Evolutionary conservation across 495 filamentous ascomycete genomes (phyloP).

Genomic region (Penicillium maclennaniae): DNA sequence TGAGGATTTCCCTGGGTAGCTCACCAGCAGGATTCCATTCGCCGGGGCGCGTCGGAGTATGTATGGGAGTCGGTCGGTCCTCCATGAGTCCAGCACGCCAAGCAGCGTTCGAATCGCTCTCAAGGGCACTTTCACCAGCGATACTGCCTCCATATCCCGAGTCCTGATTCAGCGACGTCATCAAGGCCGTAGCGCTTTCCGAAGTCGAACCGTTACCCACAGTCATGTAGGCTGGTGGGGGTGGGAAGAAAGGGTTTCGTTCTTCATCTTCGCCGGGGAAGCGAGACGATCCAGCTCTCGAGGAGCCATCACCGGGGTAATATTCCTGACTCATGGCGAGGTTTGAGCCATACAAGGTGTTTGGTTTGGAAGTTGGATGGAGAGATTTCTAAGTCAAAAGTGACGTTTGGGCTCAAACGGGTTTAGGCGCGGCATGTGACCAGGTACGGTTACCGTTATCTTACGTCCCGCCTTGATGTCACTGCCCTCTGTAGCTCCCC

Average conservation of each 20-base stretch:
- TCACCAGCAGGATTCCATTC: constrained; percentile 46
- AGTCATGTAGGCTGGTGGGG: constrained; percentile 72
- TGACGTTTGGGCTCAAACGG: constrained; percentile 20
- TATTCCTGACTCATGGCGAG: constrained; percentile 72
- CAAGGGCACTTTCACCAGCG: constrained; percentile 45
- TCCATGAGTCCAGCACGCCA: constrained; percentile 62
- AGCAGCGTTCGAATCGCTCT: constrained; percentile 37
- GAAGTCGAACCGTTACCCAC: constrained; percentile 80
- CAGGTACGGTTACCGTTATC: constrained; percentile 13
- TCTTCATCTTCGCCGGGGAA: constrained; percentile 29
- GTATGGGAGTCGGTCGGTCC: constrained; percentile 61
- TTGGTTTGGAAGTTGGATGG: constrained; percentile 16
- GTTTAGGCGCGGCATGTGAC: constrained; percentile 30
- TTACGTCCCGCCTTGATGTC: constrained; percentile 27
- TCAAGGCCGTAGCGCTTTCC: constrained; percentile 64
- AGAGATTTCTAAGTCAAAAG: constrained; percentile 18
- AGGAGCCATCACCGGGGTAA: constrained; percentile 46
- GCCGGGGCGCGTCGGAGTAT: constrained; percentile 50
- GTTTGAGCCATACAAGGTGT: constrained; percentile 16
- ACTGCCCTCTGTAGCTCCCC: constrained; percentile 10
- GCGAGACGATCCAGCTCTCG: constrained; percentile 37
- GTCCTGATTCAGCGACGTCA: constrained; percentile 71
- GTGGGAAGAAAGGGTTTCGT: constrained; percentile 29
- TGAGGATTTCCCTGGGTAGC: constrained; percentile 3
- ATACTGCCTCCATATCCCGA: constrained; percentile 88